Conservation (phyloP, 768 basidiomycete species). For the Asterophora parasitica region DNA sequence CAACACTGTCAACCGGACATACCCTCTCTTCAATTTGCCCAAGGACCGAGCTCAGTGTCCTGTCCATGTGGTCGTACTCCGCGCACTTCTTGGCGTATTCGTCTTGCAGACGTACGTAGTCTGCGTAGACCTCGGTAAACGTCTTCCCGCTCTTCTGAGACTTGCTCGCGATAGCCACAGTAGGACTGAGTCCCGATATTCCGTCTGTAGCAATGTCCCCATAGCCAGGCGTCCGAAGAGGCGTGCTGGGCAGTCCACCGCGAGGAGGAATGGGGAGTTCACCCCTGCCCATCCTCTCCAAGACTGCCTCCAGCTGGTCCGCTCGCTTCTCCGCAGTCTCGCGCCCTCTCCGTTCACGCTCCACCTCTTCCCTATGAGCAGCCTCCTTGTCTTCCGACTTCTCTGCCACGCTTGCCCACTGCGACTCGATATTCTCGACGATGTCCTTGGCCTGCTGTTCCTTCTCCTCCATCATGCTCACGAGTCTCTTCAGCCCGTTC, state of each 20-base stretch:
- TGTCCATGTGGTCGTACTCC: slow-evolving; percentile 83
- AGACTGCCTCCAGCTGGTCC: slow-evolving; percentile 68
- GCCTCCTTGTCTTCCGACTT: slow-evolving; percentile 65
- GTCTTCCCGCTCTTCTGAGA: slow-evolving; percentile 82
- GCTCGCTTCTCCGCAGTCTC: slow-evolving; percentile 69
- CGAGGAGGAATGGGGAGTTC: slow-evolving; percentile 59
- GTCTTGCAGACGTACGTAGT: slow-evolving; percentile 83
- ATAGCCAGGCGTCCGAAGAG: slow-evolving; percentile 34
- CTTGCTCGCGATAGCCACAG: slow-evolving; percentile 79
- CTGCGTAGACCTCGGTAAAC: slow-evolving; percentile 92
- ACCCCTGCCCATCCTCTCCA: slow-evolving; percentile 67
- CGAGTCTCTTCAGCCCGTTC: slow-evolving; percentile 65
- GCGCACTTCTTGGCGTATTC: slow-evolving; percentile 71
- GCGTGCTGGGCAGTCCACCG: slow-evolving; percentile 41
- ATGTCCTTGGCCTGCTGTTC: slow-evolving; percentile 81
- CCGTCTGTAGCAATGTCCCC: slow-evolving; percentile 45
- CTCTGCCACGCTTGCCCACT: slow-evolving; percentile 73
- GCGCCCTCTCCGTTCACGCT: slow-evolving; percentile 63
- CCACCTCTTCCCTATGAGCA: slow-evolving; percentile 61
- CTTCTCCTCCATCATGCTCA: slow-evolving; percentile 81
- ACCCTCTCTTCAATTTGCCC: slow-evolving; percentile 79
- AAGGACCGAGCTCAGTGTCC: slow-evolving; percentile 72
- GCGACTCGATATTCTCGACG: slow-evolving; percentile 76
- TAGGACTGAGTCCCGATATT: slow-evolving; percentile 76
- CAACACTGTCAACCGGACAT: slow-evolving; percentile 38